Percentiles rank a stretch among this genome's conserved stretches.
These are phyloP conservation scores for Reutealis trisperma DNA, from an alignment of 345 rosid genomes.

Conservation along the genomic window DNA sequence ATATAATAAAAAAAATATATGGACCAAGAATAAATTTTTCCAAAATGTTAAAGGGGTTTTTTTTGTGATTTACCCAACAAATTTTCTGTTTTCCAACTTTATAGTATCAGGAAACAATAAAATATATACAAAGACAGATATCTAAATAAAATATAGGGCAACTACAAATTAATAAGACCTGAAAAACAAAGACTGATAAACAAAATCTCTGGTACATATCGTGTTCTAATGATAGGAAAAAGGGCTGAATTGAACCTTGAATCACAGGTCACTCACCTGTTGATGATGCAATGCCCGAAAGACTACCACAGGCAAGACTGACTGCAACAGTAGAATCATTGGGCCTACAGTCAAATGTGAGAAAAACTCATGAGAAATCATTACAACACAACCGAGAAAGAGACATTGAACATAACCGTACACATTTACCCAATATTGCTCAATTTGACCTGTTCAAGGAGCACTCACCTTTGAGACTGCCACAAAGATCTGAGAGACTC, in stretches of 20 bases:
- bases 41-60: neutral
- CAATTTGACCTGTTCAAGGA: conserved; percentile 10
- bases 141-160: neutral
- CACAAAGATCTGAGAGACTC: conserved; percentile 84
- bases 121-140: neutral
- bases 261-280: conserved; percentile 52
- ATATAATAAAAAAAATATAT: neutral
- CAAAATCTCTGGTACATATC: neutral
- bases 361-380: neutral
- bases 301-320: conserved; percentile 87
- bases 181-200: neutral
- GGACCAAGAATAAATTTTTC: neutral
- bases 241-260: neutral
- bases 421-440: neutral
- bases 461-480: conserved; percentile 66
- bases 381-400: neutral
- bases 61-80: neutral
- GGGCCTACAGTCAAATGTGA: conserved; percentile 50
- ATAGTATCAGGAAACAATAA: neutral
- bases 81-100: neutral
- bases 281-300: conserved; percentile 92
- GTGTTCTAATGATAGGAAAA: neutral
- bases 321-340: conserved; percentile 56
- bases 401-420: neutral
- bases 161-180: neutral